These are phyloP conservation scores for Solanum pennellii DNA, from an alignment of 257 asterid genomes.

Conservation along the genomic window DNA sequence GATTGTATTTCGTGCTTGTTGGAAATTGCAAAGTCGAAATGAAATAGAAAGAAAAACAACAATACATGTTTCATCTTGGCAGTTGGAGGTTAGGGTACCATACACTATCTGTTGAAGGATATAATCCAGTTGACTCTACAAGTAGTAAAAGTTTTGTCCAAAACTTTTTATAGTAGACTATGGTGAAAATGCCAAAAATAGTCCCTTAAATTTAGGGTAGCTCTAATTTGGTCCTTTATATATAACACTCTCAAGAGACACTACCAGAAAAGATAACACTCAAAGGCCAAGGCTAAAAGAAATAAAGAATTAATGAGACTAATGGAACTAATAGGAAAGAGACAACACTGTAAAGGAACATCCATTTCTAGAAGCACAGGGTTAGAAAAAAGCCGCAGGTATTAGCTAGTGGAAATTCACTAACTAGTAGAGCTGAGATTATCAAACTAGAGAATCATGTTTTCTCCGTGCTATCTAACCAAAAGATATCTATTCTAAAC, in stretches of 20 bases:
- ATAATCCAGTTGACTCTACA: background rate
- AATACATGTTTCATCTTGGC: background rate
- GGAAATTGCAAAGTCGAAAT: background rate
- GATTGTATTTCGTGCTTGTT: constrained; percentile 28
- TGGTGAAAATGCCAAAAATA: background rate
- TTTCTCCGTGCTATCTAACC: background rate
- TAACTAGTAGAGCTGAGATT: background rate
- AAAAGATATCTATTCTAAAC: background rate
- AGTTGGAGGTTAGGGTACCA: background rate
- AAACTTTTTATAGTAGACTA: background rate
- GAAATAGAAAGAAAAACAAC: background rate
- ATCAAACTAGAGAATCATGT: background rate
- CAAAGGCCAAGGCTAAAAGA: background rate
- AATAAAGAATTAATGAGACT: background rate
- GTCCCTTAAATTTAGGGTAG: background rate
- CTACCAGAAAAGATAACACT: background rate
- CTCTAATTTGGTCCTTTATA: background rate
- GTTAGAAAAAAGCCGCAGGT: background rate
- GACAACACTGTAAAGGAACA: background rate
- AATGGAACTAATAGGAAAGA: background rate
- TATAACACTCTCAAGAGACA: background rate
- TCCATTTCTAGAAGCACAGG: background rate
- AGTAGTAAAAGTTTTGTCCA: background rate
- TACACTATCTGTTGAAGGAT: background rate
- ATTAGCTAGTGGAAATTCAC: background rate